Base-by-base conservation (phyloP, 2,329 filamentous ascomycete species). In the Scleromitrula shiraiana region DNA sequence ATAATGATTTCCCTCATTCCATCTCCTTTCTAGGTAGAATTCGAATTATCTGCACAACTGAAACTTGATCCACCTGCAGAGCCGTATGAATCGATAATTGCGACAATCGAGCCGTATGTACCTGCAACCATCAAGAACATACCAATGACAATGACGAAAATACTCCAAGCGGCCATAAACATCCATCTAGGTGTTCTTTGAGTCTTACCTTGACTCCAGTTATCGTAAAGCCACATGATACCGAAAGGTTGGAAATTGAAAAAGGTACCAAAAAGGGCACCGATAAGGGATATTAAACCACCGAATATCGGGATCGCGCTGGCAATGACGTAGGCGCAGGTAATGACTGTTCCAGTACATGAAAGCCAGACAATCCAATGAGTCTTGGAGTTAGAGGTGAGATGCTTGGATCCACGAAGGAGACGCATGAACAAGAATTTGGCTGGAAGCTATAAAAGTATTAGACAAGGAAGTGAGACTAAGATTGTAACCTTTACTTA, bases 391-490 rank as follows among this genome's bases (percentile, higher is more conserved):
- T 76, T 76, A n/a, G 65, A 61, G 54, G 76, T 72, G 5, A 78
- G 63, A 56, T 78, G 75, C 2, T 51, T 58, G 2, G 73, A 72
- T 51, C 73, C 66, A 15, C 75, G 68, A 14, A 79, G 63, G 17
- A 77, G 68, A 4, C 75, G 71, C 14, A 79, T 75, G 56, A 78
- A 78, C 41, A 76, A 60, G 55, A 77, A 77, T 56, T 78, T 79
- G 1, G 74, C 69, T 1, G 70, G 35, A 24, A 44, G 30, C 41
- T 44, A 7, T 20, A 32, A 4, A 3, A 17, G 3, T 26, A 9
- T 44, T 44, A 44, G 30, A 26, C n/a, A 24, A 24, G 12, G 8
- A 2, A 10, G 9, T 7, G 7, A 26, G 3, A 15, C 2, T 22
- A 20, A 17, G 6, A 12, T 19, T 36, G 2, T 1, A 9, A 24